phyloP scores from a whole-genome alignment of 139 green algal species.

The Coelastrella sp. region DNA sequence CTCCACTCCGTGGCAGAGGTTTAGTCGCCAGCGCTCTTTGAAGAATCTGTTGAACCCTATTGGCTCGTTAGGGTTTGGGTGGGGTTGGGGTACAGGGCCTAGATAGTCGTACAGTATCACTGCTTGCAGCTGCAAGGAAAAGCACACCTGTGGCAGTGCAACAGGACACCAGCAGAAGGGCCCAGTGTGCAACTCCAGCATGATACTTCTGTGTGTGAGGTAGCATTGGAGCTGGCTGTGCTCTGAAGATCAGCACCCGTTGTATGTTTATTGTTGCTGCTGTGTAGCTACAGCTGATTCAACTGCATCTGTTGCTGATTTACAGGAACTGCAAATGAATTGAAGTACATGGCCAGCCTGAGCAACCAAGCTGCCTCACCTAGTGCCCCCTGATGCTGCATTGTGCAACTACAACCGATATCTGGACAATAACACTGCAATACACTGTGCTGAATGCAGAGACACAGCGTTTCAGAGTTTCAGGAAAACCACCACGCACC shows the following conservation, averaged over 20 bases:
- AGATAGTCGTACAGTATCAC: slow-evolving; percentile 37
- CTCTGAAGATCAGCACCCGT: too few species aligned
- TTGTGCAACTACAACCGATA: too few species aligned
- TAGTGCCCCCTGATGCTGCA: too few species aligned
- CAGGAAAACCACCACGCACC: neutral
- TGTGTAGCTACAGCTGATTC: too few species aligned
- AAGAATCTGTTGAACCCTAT: slow-evolving; percentile 41
- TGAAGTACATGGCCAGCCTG: too few species aligned
- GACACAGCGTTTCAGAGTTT: too few species aligned
- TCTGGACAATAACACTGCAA: neutral
- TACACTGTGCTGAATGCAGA: neutral
- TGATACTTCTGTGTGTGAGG: neutral
- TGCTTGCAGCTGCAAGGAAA: slow-evolving; percentile 38
- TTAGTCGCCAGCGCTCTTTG: slow-evolving; percentile 24
- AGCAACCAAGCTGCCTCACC: too few species aligned
- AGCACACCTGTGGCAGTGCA: slow-evolving; percentile 26
- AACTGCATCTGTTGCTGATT: too few species aligned
- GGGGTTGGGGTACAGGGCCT: neutral
- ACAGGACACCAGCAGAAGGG: neutral
- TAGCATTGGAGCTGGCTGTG: neutral
- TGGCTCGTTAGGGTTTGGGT: neutral
- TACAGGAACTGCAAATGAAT: too few species aligned
- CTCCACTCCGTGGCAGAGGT: slow-evolving; percentile 19
- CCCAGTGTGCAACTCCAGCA: neutral
- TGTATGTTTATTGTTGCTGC: too few species aligned